phyloP scores from a whole-genome alignment of 306 rosid genomes.

The Quercus variabilis region DNA sequence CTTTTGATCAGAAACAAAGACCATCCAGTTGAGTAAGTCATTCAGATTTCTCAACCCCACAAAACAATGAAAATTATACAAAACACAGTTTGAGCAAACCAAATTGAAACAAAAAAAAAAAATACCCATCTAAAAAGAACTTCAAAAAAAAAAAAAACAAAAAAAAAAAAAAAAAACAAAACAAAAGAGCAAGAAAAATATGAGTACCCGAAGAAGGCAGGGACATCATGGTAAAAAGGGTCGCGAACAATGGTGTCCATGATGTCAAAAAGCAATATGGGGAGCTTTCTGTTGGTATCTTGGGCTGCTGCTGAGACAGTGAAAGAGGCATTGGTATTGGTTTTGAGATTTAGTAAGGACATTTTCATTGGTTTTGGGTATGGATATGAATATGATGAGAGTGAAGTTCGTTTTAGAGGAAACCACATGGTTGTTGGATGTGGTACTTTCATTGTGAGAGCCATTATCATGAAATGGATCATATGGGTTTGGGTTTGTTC shows the following conservation, averaged over 20 bases:
- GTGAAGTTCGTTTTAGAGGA: not conserved
- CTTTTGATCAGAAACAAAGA: not conserved
- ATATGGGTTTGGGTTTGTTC: not conserved
- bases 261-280: conserved; percentile 82
- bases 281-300: conserved; percentile 44
- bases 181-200: no score
- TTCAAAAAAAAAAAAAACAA: no score
- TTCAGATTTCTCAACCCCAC: not conserved
- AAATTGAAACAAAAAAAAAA: not conserved
- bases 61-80: not conserved
- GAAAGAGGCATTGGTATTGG: conserved; percentile 15
- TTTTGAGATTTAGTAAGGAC: not conserved
- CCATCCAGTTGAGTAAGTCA: not conserved
- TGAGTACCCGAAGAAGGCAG: conserved; percentile 75
- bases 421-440: not conserved
- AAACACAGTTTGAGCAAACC: not conserved
- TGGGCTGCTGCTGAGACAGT: not conserved
- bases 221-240: conserved; percentile 84
- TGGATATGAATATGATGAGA: not conserved
- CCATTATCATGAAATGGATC: not conserved
- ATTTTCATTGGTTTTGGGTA: not conserved
- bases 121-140: not conserved
- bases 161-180: no score
- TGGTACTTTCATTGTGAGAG: not conserved
- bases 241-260: conserved; percentile 95